These are phyloP conservation scores for Hymenoscyphus fructigenus DNA, from an alignment of 2,329 filamentous ascomycete species.

Conservation along the genomic window DNA sequence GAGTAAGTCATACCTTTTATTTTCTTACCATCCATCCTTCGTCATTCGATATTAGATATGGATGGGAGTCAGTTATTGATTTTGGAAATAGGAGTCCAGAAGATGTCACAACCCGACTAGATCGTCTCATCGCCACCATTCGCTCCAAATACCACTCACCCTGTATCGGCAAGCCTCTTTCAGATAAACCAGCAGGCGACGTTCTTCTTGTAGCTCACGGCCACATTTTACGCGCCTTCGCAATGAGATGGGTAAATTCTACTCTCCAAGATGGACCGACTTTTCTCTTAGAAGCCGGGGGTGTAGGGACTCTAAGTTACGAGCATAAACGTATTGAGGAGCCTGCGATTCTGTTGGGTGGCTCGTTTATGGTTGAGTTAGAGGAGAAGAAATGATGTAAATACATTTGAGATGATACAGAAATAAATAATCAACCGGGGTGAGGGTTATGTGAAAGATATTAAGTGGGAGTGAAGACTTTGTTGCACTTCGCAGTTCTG, in stretches of 20 bases:
- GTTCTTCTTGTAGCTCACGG: constrained; percentile 84
- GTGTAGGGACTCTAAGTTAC: constrained; percentile 79
- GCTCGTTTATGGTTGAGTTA: constrained; percentile 46
- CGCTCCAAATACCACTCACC: constrained; percentile 58
- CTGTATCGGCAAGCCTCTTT: constrained; percentile 55
- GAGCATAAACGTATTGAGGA: constrained; percentile 77
- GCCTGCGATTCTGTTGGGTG: constrained; percentile 75
- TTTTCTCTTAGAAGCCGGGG: constrained; percentile 85
- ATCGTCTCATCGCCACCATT: constrained; percentile 74
- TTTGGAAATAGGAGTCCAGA: constrained; percentile 42
- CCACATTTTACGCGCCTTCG: constrained; percentile 84
- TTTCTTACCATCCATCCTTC: not conserved
- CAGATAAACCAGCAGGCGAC: constrained; percentile 47
- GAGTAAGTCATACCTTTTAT: constrained; percentile 57
- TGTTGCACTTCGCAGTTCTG: not conserved
- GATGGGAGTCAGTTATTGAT: not conserved
- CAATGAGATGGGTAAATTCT: constrained; percentile 80
- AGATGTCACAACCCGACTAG: constrained; percentile 70
- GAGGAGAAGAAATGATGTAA: constrained; percentile 16
- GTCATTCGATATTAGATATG: not conserved
- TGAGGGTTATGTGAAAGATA: no score
- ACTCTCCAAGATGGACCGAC: constrained; percentile 69
- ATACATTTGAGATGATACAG: not conserved
- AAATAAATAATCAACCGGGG: not conserved
- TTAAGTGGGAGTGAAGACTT: not conserved